These are phyloP conservation scores for Fragilariopsis cylindrus DNA, from an alignment of 108 stramenopile species.

Conservation along the genomic window DNA sequence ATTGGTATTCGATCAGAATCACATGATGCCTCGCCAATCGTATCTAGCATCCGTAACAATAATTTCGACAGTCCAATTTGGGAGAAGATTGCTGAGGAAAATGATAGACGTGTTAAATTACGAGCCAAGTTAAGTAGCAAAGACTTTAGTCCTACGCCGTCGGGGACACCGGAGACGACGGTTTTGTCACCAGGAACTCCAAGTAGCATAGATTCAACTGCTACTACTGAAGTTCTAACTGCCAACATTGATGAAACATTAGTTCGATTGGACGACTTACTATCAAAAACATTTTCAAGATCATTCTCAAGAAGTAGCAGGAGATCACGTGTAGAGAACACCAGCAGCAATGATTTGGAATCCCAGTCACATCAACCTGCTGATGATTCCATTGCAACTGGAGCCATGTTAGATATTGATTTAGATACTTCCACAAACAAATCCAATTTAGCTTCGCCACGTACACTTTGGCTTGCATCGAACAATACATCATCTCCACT, in stretches of 20 bases:
- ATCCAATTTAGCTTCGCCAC: neutral
- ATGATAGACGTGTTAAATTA: constrained; percentile 9
- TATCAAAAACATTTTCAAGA: constrained; percentile 15
- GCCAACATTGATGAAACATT: constrained; percentile 12
- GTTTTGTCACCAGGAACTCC: neutral
- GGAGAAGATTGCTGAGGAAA: constrained; percentile 12
- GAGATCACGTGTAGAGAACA: neutral
- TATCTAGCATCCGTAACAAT: neutral
- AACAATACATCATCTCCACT: neutral
- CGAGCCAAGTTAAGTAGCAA: constrained; percentile 15
- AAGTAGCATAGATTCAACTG: neutral
- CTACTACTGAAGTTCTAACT: neutral
- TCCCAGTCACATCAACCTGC: neutral
- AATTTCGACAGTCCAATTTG: constrained; percentile 8
- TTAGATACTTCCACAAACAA: neutral
- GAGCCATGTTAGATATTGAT: neutral
- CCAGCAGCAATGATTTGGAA: neutral
- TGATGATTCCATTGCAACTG: neutral
- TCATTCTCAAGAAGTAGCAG: neutral
- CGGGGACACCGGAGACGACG: neutral
- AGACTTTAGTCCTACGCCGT: neutral
- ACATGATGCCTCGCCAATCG: neutral
- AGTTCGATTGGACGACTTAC: constrained; percentile 14
- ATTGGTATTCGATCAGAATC: neutral
- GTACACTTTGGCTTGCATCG: neutral